Base-by-base conservation (phyloP, 106 monocot species). In the Platanthera zijinensis region DNA sequence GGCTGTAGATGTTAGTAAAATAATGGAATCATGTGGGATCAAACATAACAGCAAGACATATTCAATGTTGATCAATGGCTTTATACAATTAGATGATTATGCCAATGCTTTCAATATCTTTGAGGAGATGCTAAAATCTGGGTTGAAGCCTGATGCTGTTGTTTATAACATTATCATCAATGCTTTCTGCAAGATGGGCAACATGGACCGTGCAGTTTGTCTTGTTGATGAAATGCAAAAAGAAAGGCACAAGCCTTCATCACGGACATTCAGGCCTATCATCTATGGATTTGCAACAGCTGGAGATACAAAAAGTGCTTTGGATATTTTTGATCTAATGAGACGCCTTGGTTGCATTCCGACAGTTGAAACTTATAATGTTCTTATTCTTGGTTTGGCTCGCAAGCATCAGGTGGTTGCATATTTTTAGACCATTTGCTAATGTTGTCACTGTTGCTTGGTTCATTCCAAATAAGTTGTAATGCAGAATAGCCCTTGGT, bases 11-110 rank as follows among this genome's bases (percentile, higher is more conserved):
- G 76, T 94, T 77, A 82, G 91, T 80, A 80, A 81, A 79, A 73
- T 12, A 71, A 99, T 99, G 97, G 82, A 83, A 80, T 91, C 88
- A 39, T 69, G 52, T 77, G 94, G 89, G 48, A 99, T 99, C 71
- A 82, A 92, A 51, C 97, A 99, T 62, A 99, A 99, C 73, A 84
- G 52, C 22, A 94, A 94, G 79, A 99, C 97, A 57, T 99, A 92
- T 75, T 94, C 97, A 51, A 99, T 99, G 97, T 75, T 99, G 77
- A 99, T 94, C 59, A 94, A 88, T 84, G 97, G 97, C 8, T 99
- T 92, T 79, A 87, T 92, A 73, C 86, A 88, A 46, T 70, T 94
- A 54, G 85, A 88, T 63, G 97, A 99, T 79, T 99, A 85, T 85
- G 91, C 97, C 73, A 99, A 99, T 85, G 91, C 94, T 71, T 99